A percentile compares a stretch with the other conserved stretches of the same genome.
These are phyloP conservation scores for Mrakia frigida DNA, from an alignment of 768 basidiomycete species.

Conservation along the genomic window DNA sequence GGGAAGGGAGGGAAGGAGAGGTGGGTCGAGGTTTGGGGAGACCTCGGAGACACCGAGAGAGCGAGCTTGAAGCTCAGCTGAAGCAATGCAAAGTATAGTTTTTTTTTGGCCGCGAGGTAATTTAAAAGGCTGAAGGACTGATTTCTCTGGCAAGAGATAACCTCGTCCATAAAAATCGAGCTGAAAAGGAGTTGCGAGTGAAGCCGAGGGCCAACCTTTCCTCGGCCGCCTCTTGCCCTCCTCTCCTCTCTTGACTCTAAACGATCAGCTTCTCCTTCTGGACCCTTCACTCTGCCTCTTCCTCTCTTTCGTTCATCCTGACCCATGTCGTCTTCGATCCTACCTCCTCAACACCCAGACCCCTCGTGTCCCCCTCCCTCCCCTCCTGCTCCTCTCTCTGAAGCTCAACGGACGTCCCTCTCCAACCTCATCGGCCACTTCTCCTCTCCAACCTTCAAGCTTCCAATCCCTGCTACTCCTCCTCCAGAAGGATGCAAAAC, in stretches of 20 bases:
- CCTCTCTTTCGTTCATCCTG: not conserved
- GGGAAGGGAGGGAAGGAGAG: not conserved
- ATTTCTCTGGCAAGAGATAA: too few species aligned
- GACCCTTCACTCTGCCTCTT: not conserved
- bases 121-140: too few species aligned
- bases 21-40: not conserved
- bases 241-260: not conserved
- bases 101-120: too few species aligned
- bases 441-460: not conserved
- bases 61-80: not conserved
- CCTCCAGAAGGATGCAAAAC: not conserved
- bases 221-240: not conserved
- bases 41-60: not conserved
- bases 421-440: conserved; percentile 24
- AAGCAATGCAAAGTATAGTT: too few species aligned
- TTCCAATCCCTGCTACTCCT: not conserved
- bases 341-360: conserved; percentile 26
- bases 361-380: not conserved
- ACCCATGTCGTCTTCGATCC: conserved; percentile 6
- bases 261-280: not conserved
- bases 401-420: conserved; percentile 7
- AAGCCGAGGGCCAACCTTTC: not conserved
- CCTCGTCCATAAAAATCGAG: not conserved
- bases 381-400: conserved; percentile 3
- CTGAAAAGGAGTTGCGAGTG: not conserved